Evolutionary conservation across 169 alveolate species (phyloP), one percentile per base, ranked within the genome.

Genomic region (Plasmodium reichenowi): DNA sequence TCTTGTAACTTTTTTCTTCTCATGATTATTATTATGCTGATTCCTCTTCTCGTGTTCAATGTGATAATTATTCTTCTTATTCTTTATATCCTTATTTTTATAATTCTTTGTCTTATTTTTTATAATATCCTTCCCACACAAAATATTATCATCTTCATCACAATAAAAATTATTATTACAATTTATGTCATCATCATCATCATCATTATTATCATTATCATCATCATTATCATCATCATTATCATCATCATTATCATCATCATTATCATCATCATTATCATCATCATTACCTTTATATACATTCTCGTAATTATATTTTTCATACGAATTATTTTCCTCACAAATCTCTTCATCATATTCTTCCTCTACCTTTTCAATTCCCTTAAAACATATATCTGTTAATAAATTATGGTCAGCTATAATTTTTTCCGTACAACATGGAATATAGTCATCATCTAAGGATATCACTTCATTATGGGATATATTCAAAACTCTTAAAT

Each of bases 381-480:
- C 70, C 76, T 76, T 76, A 50, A 76, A 76, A 26, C 78, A 78
- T 10, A 63, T 78, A 54, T 78, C 78, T 7, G 54, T 78, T 9
- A 64, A 72, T 15, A 47, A 26, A 24, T 78, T 78, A 66, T 78
- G 45, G 29, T 66, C 78, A 43, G 71, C 68, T 6, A 78, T 62
- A 63, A 76, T 76, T 50, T 76, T 76, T 24, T 76, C 89, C 0
- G 78, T 76, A 3, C 70, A 76, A 6, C 60, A 47, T 7, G 89
- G 89, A 32, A 76, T 76, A 56, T 64, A 76, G 9, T 76, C 89
- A 24, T 67, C 89, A 63, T 76, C 89, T 50, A 76, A 47, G 17
- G 89, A 76, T 4, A 20, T 29, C 29, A 76, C 63, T 9, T 26
- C 64, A 50, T 76, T 76, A n/a, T 76, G 6, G 7, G 89, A 76